A percentile compares a stretch with the other conserved stretches of the same genome.
These are phyloP conservation scores for Achlya hypogyna DNA, from an alignment of 352 stramenopile species.

Conservation along the genomic window DNA sequence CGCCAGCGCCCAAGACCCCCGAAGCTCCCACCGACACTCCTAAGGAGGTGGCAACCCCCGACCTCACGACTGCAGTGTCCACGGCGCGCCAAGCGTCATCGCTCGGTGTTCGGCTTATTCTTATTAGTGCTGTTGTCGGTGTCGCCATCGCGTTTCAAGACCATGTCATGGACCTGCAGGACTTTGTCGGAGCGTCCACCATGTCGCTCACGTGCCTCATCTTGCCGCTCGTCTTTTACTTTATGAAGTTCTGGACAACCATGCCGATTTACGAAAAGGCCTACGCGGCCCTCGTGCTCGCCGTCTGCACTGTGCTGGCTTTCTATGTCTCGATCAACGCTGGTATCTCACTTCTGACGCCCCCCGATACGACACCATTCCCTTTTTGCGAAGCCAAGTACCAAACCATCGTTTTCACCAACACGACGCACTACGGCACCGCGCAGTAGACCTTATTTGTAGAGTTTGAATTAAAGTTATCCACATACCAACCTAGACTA, in stretches of 20 bases:
- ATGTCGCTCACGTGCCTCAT: conserved; percentile 23
- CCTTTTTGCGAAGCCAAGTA: conserved; percentile 1
- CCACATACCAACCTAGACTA: too few relatives aligned
- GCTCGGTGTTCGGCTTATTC: background rate
- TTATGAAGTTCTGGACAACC: conserved; percentile 33
- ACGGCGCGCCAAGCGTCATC: background rate
- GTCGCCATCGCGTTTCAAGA: conserved; percentile 18
- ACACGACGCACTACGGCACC: conserved; percentile 22
- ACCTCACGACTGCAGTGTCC: too few relatives aligned
- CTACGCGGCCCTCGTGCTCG: conserved; percentile 30
- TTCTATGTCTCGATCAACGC: conserved; percentile 29
- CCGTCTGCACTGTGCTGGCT: conserved; percentile 33
- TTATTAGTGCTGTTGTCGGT: background rate
- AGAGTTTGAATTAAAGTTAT: too few relatives aligned
- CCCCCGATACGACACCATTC: background rate
- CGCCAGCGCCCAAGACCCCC: background rate
- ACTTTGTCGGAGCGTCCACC: conserved; percentile 23
- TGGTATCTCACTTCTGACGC: background rate
- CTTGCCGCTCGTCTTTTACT: conserved; percentile 24
- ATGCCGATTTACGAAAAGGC: conserved; percentile 36
- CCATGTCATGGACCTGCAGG: conserved; percentile 21
- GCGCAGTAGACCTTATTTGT: background rate
- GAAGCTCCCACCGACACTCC: too few relatives aligned
- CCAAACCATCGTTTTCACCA: conserved; percentile 24
- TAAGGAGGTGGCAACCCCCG: too few relatives aligned